These are phyloP conservation scores for Cladophialophora chaetospira DNA, from an alignment of 2,329 filamentous ascomycete genomes.

Conservation along the genomic window DNA sequence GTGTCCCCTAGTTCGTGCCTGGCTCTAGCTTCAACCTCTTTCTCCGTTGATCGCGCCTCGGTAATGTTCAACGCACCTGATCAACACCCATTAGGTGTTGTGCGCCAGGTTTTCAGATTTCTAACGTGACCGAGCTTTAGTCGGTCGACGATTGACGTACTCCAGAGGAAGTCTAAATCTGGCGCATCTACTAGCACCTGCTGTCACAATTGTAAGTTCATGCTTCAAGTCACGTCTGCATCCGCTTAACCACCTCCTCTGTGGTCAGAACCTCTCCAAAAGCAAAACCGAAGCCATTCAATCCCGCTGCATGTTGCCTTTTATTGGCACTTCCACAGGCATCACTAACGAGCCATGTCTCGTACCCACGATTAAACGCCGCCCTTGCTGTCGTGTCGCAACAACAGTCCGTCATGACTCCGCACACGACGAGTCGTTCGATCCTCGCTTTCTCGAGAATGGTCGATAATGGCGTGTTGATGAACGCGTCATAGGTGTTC, in stretches of 20 bases:
- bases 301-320: conserved; percentile 39
- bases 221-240: too few species aligned
- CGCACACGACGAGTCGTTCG: conserved; percentile 42
- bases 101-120: not conserved
- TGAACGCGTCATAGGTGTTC: conserved; percentile 48
- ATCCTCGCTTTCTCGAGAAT: conserved; percentile 35
- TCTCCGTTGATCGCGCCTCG: too few species aligned
- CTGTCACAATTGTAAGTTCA: too few species aligned
- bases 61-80: too few species aligned
- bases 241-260: conserved; percentile 38
- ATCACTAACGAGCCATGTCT: conserved; percentile 46
- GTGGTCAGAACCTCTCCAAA: conserved; percentile 42
- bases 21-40: too few species aligned
- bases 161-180: too few species aligned
- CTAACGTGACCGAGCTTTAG: too few species aligned
- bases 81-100: too few species aligned
- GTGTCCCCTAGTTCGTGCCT: too few species aligned
- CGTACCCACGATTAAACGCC: conserved; percentile 46
- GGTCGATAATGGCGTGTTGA: conserved; percentile 39
- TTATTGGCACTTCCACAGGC: conserved; percentile 41
- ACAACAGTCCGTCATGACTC: conserved; percentile 48
- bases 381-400: conserved; percentile 43
- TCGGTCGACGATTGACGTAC: not conserved
- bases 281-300: conserved; percentile 40
- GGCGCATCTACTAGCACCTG: too few species aligned